Evolutionary conservation across 257 asterid genomes (phyloP), one percentile per base, ranked within the genome.

Genomic region (Ballota nigra): DNA sequence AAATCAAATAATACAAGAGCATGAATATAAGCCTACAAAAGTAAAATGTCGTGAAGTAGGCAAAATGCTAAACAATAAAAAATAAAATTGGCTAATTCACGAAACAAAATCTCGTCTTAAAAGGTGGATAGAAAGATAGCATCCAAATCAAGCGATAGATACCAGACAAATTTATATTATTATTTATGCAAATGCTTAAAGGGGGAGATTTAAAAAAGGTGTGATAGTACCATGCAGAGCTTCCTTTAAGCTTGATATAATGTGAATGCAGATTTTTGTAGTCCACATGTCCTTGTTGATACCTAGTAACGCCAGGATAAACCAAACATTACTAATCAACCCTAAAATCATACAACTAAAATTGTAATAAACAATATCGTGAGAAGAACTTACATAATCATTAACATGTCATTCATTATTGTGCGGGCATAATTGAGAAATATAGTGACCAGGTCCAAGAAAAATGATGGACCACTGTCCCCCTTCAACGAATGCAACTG

Each of bases 361-460:
- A 58, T 28, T 31, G 7, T 51, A 12, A 36, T 8, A 31, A n/a
- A 59, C 12, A 13, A 13, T 60, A 51, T 53, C 12, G 9, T 71
- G 67, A 68, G 28, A 55, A 77, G 22, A 55, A 77, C 86, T 6
- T 76, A 84, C 87, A 86, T 5, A 24, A 56, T 41, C 12, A 22
- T 19, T 16, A 23, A 47, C 82, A 86, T 68, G 20, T 65, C 72
- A 4, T 6, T 38, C 49, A 83, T 13, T 24, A 8, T 43, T 8
- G 33, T 12, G 13, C 13, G 18, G 53, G 47, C 65, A 66, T 83
- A 84, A 4, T 22, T 33, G 10, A 76, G 68, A 67, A 84, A 86
- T 33, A 47, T 7, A 5, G 23, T 22, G 23, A 82, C 72, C 12
- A 80, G 67, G 26, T 86, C n/a, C n/a, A n/a, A n/a, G n/a, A n/a